A percentile compares a stretch with the other conserved stretches of the same genome.
phyloP scores from a whole-genome alignment of 768 basidiomycete species.

The Lactarius hatsudake region DNA sequence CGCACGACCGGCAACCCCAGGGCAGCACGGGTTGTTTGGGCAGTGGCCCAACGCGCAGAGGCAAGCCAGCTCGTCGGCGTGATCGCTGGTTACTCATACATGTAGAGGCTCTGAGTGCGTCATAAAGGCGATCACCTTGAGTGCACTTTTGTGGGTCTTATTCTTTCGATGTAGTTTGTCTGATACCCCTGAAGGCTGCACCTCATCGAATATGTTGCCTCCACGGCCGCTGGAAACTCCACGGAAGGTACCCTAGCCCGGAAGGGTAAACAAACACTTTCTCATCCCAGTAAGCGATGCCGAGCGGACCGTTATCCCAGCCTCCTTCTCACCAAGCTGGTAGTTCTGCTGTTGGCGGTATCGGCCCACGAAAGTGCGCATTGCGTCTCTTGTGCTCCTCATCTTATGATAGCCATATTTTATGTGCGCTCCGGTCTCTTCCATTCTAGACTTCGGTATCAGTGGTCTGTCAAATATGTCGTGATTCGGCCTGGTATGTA shows the following conservation, averaged over 20 bases:
- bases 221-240: slow-evolving; percentile 57
- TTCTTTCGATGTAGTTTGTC: not conserved
- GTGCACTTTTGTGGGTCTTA: slow-evolving; percentile 76
- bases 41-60: too few species aligned
- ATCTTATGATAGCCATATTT: slow-evolving; percentile 53
- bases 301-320: not conserved
- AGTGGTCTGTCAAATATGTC: slow-evolving; percentile 88
- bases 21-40: too few species aligned
- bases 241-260: slow-evolving; percentile 66
- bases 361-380: slow-evolving; percentile 67
- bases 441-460: slow-evolving; percentile 18
- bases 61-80: not conserved
- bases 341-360: slow-evolving; percentile 83
- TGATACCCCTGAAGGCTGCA: slow-evolving; percentile 49
- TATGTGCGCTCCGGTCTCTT: slow-evolving; percentile 45
- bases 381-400: not conserved
- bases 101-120: not conserved
- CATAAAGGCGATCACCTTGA: slow-evolving; percentile 68
- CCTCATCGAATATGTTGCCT: slow-evolving; percentile 81
- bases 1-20: too few species aligned
- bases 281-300: slow-evolving; percentile 55
- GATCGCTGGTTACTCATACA: slow-evolving; percentile 6
- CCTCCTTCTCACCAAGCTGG: not conserved
- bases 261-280: slow-evolving; percentile 77
- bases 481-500: slow-evolving; percentile 64